Percentiles rank a stretch among this genome's conserved stretches.
Evolutionary conservation across 176 grass and related monocot species (phyloP).

Genomic region (Hyparrhenia diplandra): DNA sequence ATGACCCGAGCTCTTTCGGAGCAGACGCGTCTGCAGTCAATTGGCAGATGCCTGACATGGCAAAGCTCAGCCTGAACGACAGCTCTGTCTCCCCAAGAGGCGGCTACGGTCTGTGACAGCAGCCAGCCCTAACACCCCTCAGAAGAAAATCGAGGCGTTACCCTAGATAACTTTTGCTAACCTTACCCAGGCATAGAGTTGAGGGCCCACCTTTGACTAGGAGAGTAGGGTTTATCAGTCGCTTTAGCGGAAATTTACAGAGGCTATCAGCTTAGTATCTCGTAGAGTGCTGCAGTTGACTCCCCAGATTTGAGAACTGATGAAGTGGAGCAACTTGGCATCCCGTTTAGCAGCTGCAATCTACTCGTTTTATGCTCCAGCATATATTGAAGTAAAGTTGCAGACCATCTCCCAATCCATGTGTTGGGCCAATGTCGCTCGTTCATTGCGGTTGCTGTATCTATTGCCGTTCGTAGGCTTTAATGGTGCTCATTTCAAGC

Average conservation of each 20-base stretch:
- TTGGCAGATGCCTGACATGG: conserved; percentile 81
- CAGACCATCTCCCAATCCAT: background rate
- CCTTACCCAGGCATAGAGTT: conserved; percentile 48
- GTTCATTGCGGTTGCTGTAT: background rate
- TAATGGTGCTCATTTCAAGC: no score
- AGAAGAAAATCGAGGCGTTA: background rate
- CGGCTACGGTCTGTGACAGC: conserved; percentile 28
- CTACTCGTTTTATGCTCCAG: background rate
- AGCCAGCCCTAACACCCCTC: background rate
- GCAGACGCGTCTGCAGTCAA: conserved; percentile 30
- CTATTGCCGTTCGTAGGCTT: background rate
- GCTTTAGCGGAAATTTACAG: background rate
- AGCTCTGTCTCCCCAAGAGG: conserved; percentile 23
- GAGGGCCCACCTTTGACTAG: conserved; percentile 25
- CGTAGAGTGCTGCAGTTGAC: conserved; percentile 26
- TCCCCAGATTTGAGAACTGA: conserved; percentile 19
- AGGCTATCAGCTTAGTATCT: background rate
- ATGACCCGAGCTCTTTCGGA: conserved; percentile 20
- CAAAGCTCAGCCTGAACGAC: conserved; percentile 61
- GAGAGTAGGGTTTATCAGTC: background rate
- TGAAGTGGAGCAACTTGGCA: conserved; percentile 12
- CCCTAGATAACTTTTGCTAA: conserved; percentile 37
- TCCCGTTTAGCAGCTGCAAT: background rate
- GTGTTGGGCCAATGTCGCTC: background rate
- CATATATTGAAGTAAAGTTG: background rate